Evolutionary conservation across 257 asterid species (phyloP).

Genomic region (Penstemon newberryi): DNA sequence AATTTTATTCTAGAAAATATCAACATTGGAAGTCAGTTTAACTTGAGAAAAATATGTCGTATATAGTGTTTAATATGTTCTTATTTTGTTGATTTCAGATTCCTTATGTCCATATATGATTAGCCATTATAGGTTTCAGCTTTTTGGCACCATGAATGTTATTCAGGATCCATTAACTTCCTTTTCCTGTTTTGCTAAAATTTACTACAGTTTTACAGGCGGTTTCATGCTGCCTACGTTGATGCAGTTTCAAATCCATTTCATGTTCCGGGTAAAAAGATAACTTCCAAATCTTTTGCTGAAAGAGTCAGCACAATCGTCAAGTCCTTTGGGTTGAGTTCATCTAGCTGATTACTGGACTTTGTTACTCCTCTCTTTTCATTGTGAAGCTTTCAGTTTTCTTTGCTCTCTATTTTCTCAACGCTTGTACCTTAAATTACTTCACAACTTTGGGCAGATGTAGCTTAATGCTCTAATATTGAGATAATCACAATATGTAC

Average conservation of each 20-base stretch:
- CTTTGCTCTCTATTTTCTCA: constrained; percentile 5
- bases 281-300: constrained; percentile 73
- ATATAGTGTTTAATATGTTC: neutral
- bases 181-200: constrained; percentile 23
- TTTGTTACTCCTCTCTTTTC: constrained; percentile 2
- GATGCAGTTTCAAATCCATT: constrained; percentile 98
- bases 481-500: constrained; percentile 4
- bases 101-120: neutral
- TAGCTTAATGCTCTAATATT: neutral
- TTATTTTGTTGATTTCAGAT: neutral
- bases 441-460: constrained; percentile 21
- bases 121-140: constrained; percentile 2
- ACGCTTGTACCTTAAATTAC: constrained; percentile 9
- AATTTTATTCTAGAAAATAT: neutral
- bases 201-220: constrained; percentile 74
- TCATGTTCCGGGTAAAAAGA: constrained; percentile 95
- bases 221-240: constrained; percentile 87
- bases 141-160: neutral
- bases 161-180: constrained; percentile 23
- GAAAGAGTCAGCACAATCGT: constrained; percentile 82
- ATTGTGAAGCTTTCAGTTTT: constrained; percentile 4
- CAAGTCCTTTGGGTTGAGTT: constrained; percentile 75
- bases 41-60: neutral
- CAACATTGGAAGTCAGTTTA: neutral
- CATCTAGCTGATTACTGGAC: constrained; percentile 41